A percentile compares a stretch with the other conserved stretches of the same genome.
Evolutionary conservation across 2,329 filamentous ascomycete genomes (phyloP).

Genomic region (Pseudopyricularia javanii): DNA sequence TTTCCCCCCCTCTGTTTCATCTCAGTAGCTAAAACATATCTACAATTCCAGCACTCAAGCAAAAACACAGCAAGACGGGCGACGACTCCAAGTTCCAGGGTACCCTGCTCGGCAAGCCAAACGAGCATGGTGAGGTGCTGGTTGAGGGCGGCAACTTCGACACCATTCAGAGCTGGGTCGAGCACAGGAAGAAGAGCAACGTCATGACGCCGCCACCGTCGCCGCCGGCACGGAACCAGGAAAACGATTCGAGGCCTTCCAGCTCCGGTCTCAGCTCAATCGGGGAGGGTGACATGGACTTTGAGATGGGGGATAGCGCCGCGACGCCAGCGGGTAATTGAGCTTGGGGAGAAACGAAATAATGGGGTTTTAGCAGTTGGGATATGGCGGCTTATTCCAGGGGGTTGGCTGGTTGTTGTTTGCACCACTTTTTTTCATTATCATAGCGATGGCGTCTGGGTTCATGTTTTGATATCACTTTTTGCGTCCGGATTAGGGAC

Average conservation of each 20-base stretch:
- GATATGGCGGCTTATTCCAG: not conserved
- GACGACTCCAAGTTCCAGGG: constrained; percentile 79
- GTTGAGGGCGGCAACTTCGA: constrained; percentile 67
- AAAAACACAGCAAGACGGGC: constrained; percentile 81
- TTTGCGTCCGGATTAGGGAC: not conserved
- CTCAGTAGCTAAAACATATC: not conserved
- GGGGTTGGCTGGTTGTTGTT: not conserved
- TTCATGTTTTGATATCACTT: not conserved
- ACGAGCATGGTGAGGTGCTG: constrained; percentile 58
- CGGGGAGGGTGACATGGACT: constrained; percentile 29
- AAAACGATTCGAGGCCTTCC: constrained; percentile 27
- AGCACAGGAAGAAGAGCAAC: constrained; percentile 20
- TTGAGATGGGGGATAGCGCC: constrained; percentile 9
- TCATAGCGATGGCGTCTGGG: constrained; percentile 31
- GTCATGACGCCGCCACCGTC: constrained; percentile 5
- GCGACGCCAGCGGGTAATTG: not conserved
- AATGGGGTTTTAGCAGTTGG: not conserved
- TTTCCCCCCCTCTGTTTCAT: constrained; percentile 2
- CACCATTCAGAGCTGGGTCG: constrained; percentile 55
- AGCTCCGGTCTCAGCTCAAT: constrained; percentile 48
- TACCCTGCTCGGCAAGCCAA: constrained; percentile 65
- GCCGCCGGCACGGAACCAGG: constrained; percentile 6
- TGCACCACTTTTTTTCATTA: too few relatives aligned
- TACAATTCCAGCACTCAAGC: constrained; percentile 55
- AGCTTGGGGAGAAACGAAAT: not conserved